These are phyloP conservation scores for Xylaria longipes DNA, from an alignment of 495 filamentous ascomycete genomes.

Conservation along the genomic window DNA sequence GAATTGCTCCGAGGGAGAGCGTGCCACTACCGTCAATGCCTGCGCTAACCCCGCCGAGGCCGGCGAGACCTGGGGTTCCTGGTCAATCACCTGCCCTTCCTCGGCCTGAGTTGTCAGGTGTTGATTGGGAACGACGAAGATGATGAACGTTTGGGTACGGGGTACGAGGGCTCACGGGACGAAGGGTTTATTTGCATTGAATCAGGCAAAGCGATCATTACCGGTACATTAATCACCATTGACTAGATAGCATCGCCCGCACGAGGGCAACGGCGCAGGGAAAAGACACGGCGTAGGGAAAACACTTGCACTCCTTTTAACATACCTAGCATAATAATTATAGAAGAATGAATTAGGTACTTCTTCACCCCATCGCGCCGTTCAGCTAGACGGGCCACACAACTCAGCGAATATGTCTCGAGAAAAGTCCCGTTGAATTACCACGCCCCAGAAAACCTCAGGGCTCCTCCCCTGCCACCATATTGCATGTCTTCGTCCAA, in stretches of 20 bases:
- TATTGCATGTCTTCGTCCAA: not conserved
- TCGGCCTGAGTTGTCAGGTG: not conserved
- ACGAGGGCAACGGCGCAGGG: constrained; percentile 22
- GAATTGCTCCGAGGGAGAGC: constrained; percentile 25
- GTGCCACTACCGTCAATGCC: not conserved
- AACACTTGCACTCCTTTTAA: constrained; percentile 17
- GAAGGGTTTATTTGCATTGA: not conserved
- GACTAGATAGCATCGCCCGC: constrained; percentile 21
- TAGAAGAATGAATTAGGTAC: constrained; percentile 3
- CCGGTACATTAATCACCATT: constrained; percentile 7
- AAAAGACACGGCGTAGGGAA: not conserved
- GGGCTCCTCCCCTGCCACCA: too few relatives aligned
- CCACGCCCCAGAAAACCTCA: not conserved
- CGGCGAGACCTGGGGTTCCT: constrained; percentile 26
- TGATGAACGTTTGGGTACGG: not conserved
- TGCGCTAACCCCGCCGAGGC: constrained; percentile 20
- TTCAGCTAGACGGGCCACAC: not conserved
- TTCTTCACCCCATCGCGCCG: not conserved
- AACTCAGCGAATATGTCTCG: not conserved
- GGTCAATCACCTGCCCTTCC: constrained; percentile 28
- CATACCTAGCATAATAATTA: constrained; percentile 9
- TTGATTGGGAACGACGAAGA: not conserved
- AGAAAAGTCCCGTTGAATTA: not conserved
- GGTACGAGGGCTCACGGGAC: not conserved
- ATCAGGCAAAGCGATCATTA: constrained; percentile 13